Conservation (phyloP, 2,329 filamentous ascomycete genomes). For the Exutisphaerella laricina region DNA sequence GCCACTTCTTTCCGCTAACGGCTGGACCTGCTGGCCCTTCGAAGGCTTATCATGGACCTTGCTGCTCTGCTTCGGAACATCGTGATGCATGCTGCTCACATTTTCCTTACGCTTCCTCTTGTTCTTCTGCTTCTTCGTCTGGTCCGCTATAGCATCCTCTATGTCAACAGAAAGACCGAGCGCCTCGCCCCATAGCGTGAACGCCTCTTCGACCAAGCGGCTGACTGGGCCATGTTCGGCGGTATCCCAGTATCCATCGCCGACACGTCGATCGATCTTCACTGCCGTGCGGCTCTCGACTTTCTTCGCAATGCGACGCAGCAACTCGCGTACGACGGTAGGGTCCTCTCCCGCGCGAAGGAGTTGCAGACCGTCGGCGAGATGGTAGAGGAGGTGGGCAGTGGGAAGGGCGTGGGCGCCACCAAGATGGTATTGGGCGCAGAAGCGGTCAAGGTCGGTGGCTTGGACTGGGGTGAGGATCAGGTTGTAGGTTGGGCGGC, state of each 20-base stretch:
- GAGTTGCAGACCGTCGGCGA: not conserved
- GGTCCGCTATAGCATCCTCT: not conserved
- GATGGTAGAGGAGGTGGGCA: not conserved
- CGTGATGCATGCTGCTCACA: too few species aligned
- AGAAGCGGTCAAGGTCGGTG: not conserved
- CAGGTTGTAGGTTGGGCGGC: not conserved
- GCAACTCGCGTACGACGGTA: not conserved
- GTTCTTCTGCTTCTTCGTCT: not conserved
- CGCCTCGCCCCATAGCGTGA: not conserved
- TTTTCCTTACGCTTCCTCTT: too few species aligned
- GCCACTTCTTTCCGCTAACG: too few species aligned
- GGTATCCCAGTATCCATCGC: not conserved
- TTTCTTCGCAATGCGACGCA: not conserved
- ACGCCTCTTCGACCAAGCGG: not conserved
- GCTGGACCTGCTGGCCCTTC: too few species aligned
- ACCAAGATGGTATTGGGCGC: not conserved
- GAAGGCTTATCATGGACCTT: too few species aligned
- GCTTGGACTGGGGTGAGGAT: not conserved
- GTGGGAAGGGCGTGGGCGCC: not conserved
- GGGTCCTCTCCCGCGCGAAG: not conserved
- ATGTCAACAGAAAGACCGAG: not conserved
- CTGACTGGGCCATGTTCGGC: not conserved
- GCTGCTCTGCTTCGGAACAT: too few species aligned
- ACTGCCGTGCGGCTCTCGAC: not conserved
- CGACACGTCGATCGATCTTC: not conserved